Conservation (phyloP, 805 yeast genomes). For the Tetrapisispora arboricola region DNA sequence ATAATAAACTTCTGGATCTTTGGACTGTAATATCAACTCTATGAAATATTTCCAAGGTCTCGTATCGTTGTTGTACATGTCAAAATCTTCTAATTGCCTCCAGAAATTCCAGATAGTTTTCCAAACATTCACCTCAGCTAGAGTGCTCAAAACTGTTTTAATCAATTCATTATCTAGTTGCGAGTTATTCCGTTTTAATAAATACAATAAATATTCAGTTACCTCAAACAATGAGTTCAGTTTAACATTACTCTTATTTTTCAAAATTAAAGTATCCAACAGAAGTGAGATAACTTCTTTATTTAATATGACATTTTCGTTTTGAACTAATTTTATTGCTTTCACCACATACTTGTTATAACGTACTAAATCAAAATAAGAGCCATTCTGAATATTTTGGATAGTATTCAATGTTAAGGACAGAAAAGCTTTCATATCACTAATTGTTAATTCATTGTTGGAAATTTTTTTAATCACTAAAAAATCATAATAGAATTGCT, state of each 20-base stretch:
- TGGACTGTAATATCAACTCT: slow-evolving; percentile 10
- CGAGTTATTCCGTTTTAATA: background rate
- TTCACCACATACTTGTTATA: slow-evolving; percentile 8
- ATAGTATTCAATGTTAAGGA: slow-evolving; percentile 7
- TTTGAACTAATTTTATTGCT: slow-evolving; percentile 9
- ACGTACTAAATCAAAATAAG: slow-evolving; percentile 10
- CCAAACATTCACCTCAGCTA: slow-evolving; percentile 18
- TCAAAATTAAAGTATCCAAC: slow-evolving; percentile 11
- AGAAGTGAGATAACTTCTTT: slow-evolving; percentile 13
- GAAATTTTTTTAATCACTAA: slow-evolving; percentile 12
- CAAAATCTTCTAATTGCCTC: slow-evolving; percentile 10
- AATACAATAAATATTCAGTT: slow-evolving; percentile 10
- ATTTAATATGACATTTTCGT: slow-evolving; percentile 8
- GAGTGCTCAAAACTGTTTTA: slow-evolving; percentile 10
- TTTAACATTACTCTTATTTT: slow-evolving; percentile 8
- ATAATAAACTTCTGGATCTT: slow-evolving; percentile 10
- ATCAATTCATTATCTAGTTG: slow-evolving; percentile 8
- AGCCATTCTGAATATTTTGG: slow-evolving; percentile 1
- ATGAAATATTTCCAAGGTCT: slow-evolving; percentile 23
- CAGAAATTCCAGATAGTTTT: slow-evolving; percentile 17
- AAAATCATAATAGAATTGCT: slow-evolving; percentile 12
- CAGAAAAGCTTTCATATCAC: slow-evolving; percentile 16
- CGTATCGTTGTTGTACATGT: slow-evolving; percentile 11
- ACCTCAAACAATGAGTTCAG: slow-evolving; percentile 14
- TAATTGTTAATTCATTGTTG: slow-evolving; percentile 9